Base-by-base conservation (phyloP, 2,329 filamentous ascomycete species). In the Hymenoscyphus fraxineus region DNA sequence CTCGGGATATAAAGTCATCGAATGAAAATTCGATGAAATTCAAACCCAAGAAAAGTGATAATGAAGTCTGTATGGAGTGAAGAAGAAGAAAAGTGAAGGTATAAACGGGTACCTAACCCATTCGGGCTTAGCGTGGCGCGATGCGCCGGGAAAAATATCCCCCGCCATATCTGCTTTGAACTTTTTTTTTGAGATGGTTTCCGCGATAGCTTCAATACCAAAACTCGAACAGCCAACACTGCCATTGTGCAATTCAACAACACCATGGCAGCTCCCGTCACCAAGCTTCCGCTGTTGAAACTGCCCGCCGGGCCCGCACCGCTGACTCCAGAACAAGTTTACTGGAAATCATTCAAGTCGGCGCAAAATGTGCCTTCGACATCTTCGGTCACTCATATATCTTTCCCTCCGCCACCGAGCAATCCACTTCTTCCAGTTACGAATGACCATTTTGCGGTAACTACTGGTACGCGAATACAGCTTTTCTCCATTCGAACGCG, bases 271-370 rank as follows among this genome's bases (percentile, higher is more conserved):
- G 71, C 71, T 31, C 73, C 70, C 31, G 63, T 74, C 57, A 66
- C 65, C 61, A 73, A 73, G 64, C 72, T 75, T 63, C 73, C 72
- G 65, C 89, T 89, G 77, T 81, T 96, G 75, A 96, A 72, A 62
- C 85, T 96, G 75, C 88, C 94, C 64, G 85, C 90, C 68, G 91
- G 92, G 60, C 93, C 93, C 64, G 88, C 90, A 51, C 89, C 92
- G 62, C 80, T 94, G 58, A 97, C 94, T 6, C 89, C 93, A 39
- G 95, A 99, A 80, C 93, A 98, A 80, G 86, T 89, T 70, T 98
- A 98, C 83, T 99, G 96, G 96, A 90, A 90, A 75, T 89, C 90
- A 13, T 99, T 99, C 82, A 93, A 92, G 79, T 95, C 93, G 71
- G 91, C 93, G 70, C 87, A 96, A 64, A 88, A 94, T 67, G 88